Evolutionary conservation across 2,329 filamentous ascomycete species (phyloP).

Genomic region (Colletotrichum musicola): DNA sequence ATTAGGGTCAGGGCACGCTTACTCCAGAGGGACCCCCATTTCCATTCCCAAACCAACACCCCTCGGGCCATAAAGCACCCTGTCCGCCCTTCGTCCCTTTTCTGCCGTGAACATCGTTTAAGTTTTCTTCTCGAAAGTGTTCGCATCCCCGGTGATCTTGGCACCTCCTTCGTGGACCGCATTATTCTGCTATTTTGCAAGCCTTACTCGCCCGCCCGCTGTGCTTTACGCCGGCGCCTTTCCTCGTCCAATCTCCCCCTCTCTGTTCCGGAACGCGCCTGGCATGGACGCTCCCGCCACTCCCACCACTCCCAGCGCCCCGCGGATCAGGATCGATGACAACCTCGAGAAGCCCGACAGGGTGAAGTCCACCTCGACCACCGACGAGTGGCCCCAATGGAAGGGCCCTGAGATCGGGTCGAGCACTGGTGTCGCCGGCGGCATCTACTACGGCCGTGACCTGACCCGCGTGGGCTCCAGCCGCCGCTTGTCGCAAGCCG

Average conservation of each 20-base stretch:
- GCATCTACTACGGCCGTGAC: constrained; percentile 42
- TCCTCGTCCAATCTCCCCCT: background rate
- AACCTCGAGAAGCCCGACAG: constrained; percentile 28
- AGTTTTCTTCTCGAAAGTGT: background rate
- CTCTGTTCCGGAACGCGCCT: background rate
- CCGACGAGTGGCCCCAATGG: constrained; percentile 23
- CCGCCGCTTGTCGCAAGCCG: constrained; percentile 42
- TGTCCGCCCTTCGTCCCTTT: background rate
- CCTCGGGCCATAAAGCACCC: constrained; percentile 19
- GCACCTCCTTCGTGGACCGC: background rate
- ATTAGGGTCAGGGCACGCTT: constrained; percentile 32
- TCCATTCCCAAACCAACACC: background rate
- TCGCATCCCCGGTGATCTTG: background rate
- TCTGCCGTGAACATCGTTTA: background rate
- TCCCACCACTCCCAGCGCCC: background rate
- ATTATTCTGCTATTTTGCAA: constrained; percentile 20
- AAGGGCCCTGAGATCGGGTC: constrained; percentile 34
- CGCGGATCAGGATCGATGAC: constrained; percentile 35
- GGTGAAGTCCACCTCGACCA: constrained; percentile 26
- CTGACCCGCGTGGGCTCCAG: constrained; percentile 38
- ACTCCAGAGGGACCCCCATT: background rate
- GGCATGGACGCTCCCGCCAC: constrained; percentile 11
- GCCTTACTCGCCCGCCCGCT: background rate
- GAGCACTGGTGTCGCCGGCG: constrained; percentile 36
- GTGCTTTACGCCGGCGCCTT: constrained; percentile 28